phyloP scores from a whole-genome alignment of 1,139 yeast species.

The Kurtzmaniella quercitrusa region DNA sequence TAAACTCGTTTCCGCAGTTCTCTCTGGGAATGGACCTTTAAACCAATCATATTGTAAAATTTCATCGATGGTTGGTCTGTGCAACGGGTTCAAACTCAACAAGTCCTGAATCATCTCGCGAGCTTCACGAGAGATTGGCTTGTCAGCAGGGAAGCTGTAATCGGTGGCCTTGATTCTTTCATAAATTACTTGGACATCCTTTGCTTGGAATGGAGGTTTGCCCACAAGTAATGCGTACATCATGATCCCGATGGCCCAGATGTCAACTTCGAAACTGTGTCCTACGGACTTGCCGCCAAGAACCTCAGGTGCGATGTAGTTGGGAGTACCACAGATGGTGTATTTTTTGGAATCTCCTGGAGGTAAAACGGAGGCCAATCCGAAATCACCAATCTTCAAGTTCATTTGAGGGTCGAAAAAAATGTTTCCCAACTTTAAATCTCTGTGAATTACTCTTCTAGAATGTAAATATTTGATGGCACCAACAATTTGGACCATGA shows the following conservation, averaged over 20 bases:
- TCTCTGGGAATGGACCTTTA: slow-evolving; percentile 79
- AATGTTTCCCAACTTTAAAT: slow-evolving; percentile 88
- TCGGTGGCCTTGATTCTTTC: slow-evolving; percentile 86
- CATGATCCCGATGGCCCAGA: slow-evolving; percentile 98
- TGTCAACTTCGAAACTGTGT: slow-evolving; percentile 90
- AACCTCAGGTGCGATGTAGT: slow-evolving; percentile 96
- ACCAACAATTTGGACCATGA: slow-evolving; percentile 90
- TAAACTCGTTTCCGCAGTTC: slow-evolving; percentile 60
- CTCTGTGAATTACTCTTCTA: slow-evolving; percentile 93
- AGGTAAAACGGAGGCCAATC: slow-evolving; percentile 85
- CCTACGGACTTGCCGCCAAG: slow-evolving; percentile 84
- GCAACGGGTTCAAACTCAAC: slow-evolving; percentile 71
- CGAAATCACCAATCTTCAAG: slow-evolving; percentile 93
- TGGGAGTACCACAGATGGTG: slow-evolving; percentile 97
- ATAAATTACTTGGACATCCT: slow-evolving; percentile 89
- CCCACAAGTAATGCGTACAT: slow-evolving; percentile 87
- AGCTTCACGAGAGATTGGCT: slow-evolving; percentile 68
- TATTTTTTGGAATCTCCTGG: slow-evolving; percentile 70
- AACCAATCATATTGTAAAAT: slow-evolving; percentile 83
- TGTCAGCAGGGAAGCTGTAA: slow-evolving; percentile 74
- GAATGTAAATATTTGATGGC: slow-evolving; percentile 91
- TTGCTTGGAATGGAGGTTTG: slow-evolving; percentile 96
- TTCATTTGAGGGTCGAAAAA: slow-evolving; percentile 92
- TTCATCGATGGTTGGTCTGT: slow-evolving; percentile 78
- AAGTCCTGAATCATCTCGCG: slow-evolving; percentile 65